Base-by-base conservation (phyloP, 176 grass and related monocot species). In the Themeda triandra region DNA sequence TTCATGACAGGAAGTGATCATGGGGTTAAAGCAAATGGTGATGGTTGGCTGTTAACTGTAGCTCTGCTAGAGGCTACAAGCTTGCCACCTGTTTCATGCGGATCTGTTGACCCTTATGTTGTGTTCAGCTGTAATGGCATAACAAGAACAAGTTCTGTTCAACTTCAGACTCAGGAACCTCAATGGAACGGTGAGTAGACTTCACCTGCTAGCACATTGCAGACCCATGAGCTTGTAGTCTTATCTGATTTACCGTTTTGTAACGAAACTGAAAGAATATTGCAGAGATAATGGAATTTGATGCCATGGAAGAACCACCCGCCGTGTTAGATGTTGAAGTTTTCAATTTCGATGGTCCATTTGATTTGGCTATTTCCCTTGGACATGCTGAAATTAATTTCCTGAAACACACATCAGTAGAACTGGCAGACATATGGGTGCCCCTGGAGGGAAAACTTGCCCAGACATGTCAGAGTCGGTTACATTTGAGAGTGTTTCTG, bases 371-470 rank as follows among this genome's bases (percentile, higher is more conserved):
- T 14, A 56, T 92, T 41, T 91, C 91, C 33, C 58, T 98, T 27
- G 96, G 96, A 46, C 96, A 92, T 83, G 87, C 91, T 67, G 91
- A 95, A 79, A 92, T 98, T 73, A 98, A 93, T 78, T 92, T 98
- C 10, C 83, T 98, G 49, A 98, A 95, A 35, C 89, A 85, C 77
- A 81, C 90, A 51, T 76, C 74, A 71, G 73, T 73, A 35, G 92
- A 93, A 66, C 87, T 98, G 72, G 88, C 83, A 78, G 91, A 98
- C 75, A 88, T 93, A 76, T 95, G 95, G 92, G 76, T 98, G 35
- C 89, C 91, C 2, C 89, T 95, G 40, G 87, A 95, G 60, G 92
- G 88, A 73, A 98, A 92, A 69, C 79, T 95, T 80, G 85, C 87
- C 51, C 87, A 90, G 32, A 89, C 87, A 78, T 93, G 84, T 77